Conservation (phyloP, 371 early-diverging fungal genomes). For the Sporodiniella umbellata region DNA sequence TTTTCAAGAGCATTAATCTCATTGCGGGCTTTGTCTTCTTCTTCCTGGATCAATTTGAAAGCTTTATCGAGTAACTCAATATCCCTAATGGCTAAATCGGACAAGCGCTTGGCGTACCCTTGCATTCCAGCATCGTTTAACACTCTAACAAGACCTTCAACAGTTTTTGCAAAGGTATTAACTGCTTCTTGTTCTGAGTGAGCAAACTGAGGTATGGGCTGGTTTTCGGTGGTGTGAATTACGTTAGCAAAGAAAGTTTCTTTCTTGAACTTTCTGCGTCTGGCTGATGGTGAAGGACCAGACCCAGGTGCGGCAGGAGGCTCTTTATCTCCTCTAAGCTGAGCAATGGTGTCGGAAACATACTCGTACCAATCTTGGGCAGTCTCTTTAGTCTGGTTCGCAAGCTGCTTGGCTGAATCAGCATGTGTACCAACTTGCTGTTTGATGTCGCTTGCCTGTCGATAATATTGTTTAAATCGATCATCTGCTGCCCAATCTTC, state of each 20-base stretch:
- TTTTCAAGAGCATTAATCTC: conserved; percentile 12
- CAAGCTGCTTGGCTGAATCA: conserved; percentile 13
- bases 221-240: conserved; percentile 21
- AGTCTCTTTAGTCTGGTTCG: conserved; percentile 23
- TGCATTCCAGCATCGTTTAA: conserved; percentile 42
- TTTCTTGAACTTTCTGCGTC: conserved; percentile 6
- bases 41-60: conserved; percentile 19
- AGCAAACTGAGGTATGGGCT: conserved; percentile 19
- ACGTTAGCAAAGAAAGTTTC: conserved; percentile 32
- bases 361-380: conserved; percentile 39
- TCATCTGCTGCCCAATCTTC: conserved; percentile 34
- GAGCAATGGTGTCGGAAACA: conserved; percentile 28
- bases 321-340: conserved; percentile 31
- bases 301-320: conserved; percentile 17
- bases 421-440: conserved; percentile 17
- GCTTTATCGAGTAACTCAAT: conserved; percentile 24
- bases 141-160: conserved; percentile 25
- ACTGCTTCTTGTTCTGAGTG: conserved; percentile 13
- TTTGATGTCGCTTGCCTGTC: conserved; percentile 19
- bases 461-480: conserved; percentile 21
- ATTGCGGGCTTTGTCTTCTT: conserved; percentile 18
- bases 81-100: conserved; percentile 35
- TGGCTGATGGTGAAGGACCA: conserved; percentile 19
- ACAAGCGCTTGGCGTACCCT: conserved; percentile 38
- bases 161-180: conserved; percentile 31